These are phyloP conservation scores for Talaromyces atroroseus DNA, from an alignment of 2,329 filamentous ascomycete species.

Conservation along the genomic window DNA sequence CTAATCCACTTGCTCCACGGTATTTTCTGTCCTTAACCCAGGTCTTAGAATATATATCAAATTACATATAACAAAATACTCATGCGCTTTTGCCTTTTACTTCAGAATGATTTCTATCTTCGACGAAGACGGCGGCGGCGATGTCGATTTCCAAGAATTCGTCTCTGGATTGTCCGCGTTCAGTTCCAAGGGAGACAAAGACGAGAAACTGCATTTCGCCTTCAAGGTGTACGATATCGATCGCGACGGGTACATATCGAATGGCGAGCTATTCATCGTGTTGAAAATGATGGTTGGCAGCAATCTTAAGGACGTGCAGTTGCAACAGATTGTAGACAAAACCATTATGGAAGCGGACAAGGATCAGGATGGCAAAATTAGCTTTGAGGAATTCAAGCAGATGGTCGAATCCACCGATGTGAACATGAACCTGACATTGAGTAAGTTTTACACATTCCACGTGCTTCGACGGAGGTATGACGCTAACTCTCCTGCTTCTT, in stretches of 20 bases:
- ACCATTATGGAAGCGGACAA: constrained; percentile 99
- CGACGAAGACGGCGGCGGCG: constrained; percentile 94
- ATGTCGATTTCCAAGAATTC: constrained; percentile 98
- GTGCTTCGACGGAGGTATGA: not conserved
- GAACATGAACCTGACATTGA: constrained; percentile 63
- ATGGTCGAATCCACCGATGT: constrained; percentile 95
- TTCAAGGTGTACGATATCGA: constrained; percentile 99
- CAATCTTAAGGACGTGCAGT: constrained; percentile 96
- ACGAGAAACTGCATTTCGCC: constrained; percentile 94
- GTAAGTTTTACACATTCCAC: constrained; percentile 37
- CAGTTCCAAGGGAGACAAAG: constrained; percentile 96
- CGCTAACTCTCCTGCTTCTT: not conserved
- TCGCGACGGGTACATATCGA: constrained; percentile 96
- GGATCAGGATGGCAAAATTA: constrained; percentile 95
- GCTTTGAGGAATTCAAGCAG: constrained; percentile 96
- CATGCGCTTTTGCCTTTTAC: not conserved
- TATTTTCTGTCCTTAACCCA: constrained; percentile 35
- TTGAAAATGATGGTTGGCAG: constrained; percentile 99
- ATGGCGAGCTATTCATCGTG: constrained; percentile 97
- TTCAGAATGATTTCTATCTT: constrained; percentile 96
- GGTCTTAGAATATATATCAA: not conserved
- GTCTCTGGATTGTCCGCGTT: constrained; percentile 93
- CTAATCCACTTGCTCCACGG: constrained; percentile 94
- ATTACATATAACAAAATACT: not conserved
- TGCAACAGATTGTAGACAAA: constrained; percentile 99